Evolutionary conservation across 1,284 basidiomycete species (phyloP).

Genomic region (Porphyrellus sp.): DNA sequence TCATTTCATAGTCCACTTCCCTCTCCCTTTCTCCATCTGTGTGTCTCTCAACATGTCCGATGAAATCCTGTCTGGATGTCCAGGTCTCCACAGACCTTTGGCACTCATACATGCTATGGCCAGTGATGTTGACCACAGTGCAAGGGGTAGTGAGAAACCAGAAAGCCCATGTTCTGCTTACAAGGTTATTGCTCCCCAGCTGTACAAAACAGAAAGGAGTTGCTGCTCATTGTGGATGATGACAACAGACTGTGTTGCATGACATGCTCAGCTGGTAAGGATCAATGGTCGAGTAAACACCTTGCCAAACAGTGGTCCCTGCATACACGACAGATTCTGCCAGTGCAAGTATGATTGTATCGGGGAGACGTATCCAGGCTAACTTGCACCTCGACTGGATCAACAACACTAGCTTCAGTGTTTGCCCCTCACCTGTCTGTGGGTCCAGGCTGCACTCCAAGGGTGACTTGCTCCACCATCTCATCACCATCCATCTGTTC

Average conservation of each 20-base stretch:
- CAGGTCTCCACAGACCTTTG: too few species aligned
- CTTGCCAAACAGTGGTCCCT: constrained; percentile 29
- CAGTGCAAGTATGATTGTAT: constrained; percentile 34
- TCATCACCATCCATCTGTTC: too few species aligned
- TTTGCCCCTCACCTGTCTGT: too few species aligned
- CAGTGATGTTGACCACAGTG: constrained; percentile 12
- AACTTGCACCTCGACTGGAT: too few species aligned
- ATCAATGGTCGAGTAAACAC: constrained; percentile 29
- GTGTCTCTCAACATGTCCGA: too few species aligned
- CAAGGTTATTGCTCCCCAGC: constrained; percentile 14
- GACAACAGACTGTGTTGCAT: constrained; percentile 19
- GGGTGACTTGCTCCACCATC: too few species aligned
- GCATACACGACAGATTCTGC: constrained; percentile 27
- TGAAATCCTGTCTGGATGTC: too few species aligned
- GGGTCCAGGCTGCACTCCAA: too few species aligned
- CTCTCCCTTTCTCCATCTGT: too few species aligned
- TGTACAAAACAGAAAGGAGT: constrained; percentile 4
- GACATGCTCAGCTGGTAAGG: constrained; percentile 25
- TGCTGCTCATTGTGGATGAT: neutral
- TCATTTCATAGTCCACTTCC: too few species aligned
- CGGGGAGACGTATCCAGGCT: constrained; percentile 23
- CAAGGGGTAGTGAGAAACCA: constrained; percentile 11
- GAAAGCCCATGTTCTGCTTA: neutral
- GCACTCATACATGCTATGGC: too few species aligned
- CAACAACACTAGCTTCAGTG: too few species aligned